These are phyloP conservation scores for Ophiosphaerella narmari DNA, from an alignment of 2,329 filamentous ascomycete genomes.

Conservation along the genomic window DNA sequence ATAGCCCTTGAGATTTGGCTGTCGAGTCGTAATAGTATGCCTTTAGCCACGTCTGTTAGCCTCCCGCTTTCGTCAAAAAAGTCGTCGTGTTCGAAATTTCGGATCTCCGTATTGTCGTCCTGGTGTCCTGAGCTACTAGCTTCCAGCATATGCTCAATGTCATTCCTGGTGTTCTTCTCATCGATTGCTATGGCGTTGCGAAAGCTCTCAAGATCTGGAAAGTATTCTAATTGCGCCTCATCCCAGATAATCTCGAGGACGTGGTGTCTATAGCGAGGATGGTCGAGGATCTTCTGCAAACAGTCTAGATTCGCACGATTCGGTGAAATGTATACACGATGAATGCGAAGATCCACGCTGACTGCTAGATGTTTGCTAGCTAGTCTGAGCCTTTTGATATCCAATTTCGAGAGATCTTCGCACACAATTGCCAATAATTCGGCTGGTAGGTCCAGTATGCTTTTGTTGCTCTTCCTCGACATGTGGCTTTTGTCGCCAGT, in stretches of 20 bases:
- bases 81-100: slow-evolving; percentile 12
- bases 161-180: slow-evolving; percentile 9
- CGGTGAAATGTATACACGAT: slow-evolving; percentile 49
- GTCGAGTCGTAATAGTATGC: slow-evolving; percentile 15
- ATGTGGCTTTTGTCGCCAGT: slow-evolving; percentile 2
- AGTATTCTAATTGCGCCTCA: slow-evolving; percentile 37
- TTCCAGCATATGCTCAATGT: slow-evolving; percentile 14
- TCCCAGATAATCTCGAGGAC: slow-evolving; percentile 51
- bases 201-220: slow-evolving; percentile 16
- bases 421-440: slow-evolving; percentile 24
- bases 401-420: slow-evolving; percentile 17
- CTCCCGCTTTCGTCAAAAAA: slow-evolving; percentile 14
- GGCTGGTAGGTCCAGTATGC: slow-evolving; percentile 23
- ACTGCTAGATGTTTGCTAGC: slow-evolving; percentile 16
- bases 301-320: slow-evolving; percentile 48
- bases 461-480: slow-evolving; percentile 17
- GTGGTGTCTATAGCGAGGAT: slow-evolving; percentile 36
- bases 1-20: slow-evolving; percentile 17
- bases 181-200: slow-evolving; percentile 18
- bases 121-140: not conserved
- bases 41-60: slow-evolving; percentile 22
- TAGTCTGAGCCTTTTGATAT: slow-evolving; percentile 29
- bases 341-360: slow-evolving; percentile 33
- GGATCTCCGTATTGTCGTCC: slow-evolving; percentile 7
- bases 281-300: slow-evolving; percentile 43